Evolutionary conservation across 169 alveolate genomes (phyloP), one percentile per base, ranked within the genome.

Genomic region (Cryptosporidium sp.): DNA sequence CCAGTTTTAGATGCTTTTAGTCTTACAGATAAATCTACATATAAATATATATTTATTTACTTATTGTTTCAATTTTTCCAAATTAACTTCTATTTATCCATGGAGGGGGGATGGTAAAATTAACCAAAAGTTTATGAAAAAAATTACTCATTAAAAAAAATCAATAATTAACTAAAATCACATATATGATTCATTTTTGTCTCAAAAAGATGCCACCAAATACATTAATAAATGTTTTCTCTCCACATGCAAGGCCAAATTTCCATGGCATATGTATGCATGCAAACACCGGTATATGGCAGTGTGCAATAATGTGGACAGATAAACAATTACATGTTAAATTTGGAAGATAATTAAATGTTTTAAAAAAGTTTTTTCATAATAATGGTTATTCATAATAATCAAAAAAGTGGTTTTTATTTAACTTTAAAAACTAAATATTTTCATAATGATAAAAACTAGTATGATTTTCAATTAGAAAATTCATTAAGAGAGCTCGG

Each of bases 261-360:
- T 55, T 55, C 37, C 67, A 55, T 55, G 67, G 67, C 14, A 23
- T 8, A n/a, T 52, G 4, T 52, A 52, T 55, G 23, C 67, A 55
- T 55, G 67, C 35, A 26, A 26, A 55, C 35, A 55, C 39, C 67
- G 67, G 67, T 55, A 55, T 55, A 55, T 18, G 35, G 7, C 8
- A 21, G 67, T 55, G 67, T 55, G 67, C 67, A 55, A 55, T 55
- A n/a, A 55, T 55, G 67, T 55, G 67, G 67, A 55, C 67, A 21
- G 14, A 48, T 14, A 48, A 45, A 55, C 21, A 55, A 55, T 55
- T 12, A n/a, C 29, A 55, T 1, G 7, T 23, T 55, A 55, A 23
- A 55, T 37, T 3, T 5, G 5, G 21, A 48, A 48, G 21, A 0
- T 55, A n/a, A 21, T 26, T 55, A 55, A 55, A 21, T 52, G 16